Percentiles rank a stretch among this genome's conserved stretches.
Conservation (phyloP, 257 asterid species). For the Nicotiana otophora region DNA sequence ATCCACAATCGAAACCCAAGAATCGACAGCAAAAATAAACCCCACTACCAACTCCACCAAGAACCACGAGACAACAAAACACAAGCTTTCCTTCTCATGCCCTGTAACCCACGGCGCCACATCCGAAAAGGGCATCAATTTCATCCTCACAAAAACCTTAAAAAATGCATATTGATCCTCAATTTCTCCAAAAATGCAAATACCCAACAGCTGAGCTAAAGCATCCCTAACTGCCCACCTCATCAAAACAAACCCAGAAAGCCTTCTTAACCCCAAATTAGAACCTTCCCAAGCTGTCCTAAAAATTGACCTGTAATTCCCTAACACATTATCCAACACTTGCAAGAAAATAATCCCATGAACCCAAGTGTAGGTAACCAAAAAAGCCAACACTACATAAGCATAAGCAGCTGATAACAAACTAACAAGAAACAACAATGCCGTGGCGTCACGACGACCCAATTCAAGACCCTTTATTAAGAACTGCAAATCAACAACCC, state of each 20-base stretch:
- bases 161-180: constrained; percentile 67
- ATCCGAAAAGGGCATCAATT: constrained; percentile 67
- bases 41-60: constrained; percentile 64
- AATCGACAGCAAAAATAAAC: constrained; percentile 61
- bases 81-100: constrained; percentile 70
- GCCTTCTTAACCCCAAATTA: constrained; percentile 60
- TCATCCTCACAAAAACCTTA: constrained; percentile 66
- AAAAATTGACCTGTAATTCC: constrained; percentile 42
- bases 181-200: constrained; percentile 66
- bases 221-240: constrained; percentile 95
- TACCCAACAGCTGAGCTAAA: constrained; percentile 66
- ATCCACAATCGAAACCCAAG: constrained; percentile 82
- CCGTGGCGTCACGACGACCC: constrained; percentile 53
- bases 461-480: constrained; percentile 62
- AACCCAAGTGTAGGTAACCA: constrained; percentile 71
- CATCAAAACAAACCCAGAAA: constrained; percentile 73
- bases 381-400: constrained; percentile 62
- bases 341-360: constrained; percentile 61
- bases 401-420: constrained; percentile 54
- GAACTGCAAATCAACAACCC: constrained; percentile 57
- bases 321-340: constrained; percentile 68
- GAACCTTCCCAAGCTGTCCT: constrained; percentile 79
- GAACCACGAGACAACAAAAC: constrained; percentile 58
- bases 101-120: constrained; percentile 75
- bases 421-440: constrained; percentile 53